Percentiles rank a stretch among this genome's conserved stretches.
Conservation (phyloP, 768 basidiomycete species). For the Leccinum broughii region DNA sequence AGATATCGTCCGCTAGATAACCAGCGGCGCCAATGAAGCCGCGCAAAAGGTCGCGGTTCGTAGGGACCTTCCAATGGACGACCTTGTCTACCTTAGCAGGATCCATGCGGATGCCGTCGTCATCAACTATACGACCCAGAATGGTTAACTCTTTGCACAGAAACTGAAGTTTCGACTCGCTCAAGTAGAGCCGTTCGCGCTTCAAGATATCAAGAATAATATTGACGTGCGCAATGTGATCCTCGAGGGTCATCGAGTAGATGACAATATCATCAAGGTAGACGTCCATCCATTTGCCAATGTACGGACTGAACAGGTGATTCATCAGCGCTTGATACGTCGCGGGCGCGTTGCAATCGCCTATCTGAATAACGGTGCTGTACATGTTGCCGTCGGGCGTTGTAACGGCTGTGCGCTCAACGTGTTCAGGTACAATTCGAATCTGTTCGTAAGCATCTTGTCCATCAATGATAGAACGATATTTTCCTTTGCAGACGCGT, state of each 20-base stretch:
- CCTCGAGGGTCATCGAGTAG: constrained; percentile 18
- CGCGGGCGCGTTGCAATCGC: constrained; percentile 41
- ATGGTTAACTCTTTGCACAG: constrained; percentile 31
- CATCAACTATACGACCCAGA: constrained; percentile 38
- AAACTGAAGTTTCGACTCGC: constrained; percentile 36
- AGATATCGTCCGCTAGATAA: constrained; percentile 6
- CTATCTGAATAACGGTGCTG: constrained; percentile 16
- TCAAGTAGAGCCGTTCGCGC: constrained; percentile 38
- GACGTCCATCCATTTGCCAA: constrained; percentile 3
- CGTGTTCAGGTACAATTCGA: too few species aligned
- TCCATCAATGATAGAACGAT: too few species aligned
- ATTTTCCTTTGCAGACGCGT: too few species aligned
- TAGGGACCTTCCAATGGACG: constrained; percentile 26
- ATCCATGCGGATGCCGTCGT: constrained; percentile 44
- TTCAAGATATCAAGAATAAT: constrained; percentile 38
- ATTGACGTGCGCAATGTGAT: constrained; percentile 32
- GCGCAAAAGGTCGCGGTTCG: not conserved
- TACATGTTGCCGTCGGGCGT: constrained; percentile 26
- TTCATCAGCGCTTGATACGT: constrained; percentile 40
- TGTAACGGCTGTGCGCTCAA: too few species aligned
- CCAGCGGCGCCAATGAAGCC: not conserved
- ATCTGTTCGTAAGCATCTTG: too few species aligned
- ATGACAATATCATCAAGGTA: constrained; percentile 13
- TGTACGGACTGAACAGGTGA: constrained; percentile 1
- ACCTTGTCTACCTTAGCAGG: constrained; percentile 46